Percentiles rank a stretch among this genome's conserved stretches.
phyloP scores from a whole-genome alignment of 1,284 basidiomycete species.

The Apiotrichum gracile region DNA sequence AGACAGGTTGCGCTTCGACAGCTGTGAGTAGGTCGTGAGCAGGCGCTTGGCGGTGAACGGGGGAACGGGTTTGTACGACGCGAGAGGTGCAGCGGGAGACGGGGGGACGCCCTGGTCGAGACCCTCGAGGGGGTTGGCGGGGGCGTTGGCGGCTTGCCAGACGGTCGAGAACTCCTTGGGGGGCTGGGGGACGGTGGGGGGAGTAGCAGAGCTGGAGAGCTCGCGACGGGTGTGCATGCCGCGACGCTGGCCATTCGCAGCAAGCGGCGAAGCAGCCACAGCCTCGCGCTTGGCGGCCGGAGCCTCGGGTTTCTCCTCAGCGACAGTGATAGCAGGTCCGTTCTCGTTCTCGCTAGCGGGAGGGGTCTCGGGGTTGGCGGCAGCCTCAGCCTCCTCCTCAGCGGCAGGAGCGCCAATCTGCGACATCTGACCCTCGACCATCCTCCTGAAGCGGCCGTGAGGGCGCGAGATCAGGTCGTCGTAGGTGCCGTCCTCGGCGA shows the following conservation, averaged over 20 bases:
- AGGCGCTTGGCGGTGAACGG: conserved; percentile 56
- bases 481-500: conserved; percentile 50
- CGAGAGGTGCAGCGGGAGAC: conserved; percentile 33
- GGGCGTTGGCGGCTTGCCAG: conserved; percentile 28
- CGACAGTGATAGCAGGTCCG: conserved; percentile 1
- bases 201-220: neutral
- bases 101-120: conserved; percentile 29
- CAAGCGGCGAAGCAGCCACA: conserved; percentile 13
- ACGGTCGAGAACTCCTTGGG: conserved; percentile 29
- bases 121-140: conserved; percentile 23
- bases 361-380: neutral
- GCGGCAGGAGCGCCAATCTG: conserved; percentile 35
- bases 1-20: conserved; percentile 83
- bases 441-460: conserved; percentile 42
- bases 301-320: neutral
- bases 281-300: neutral
- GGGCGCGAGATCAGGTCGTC: conserved; percentile 44
- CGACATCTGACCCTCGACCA: conserved; percentile 44
- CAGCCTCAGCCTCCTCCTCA: conserved; percentile 7
- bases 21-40: conserved; percentile 66
- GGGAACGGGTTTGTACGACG: conserved; percentile 44
- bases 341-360: neutral
- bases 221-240: conserved; percentile 16
- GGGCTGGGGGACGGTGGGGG: conserved; percentile 29
- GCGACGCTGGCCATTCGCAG: conserved; percentile 12